Base-by-base conservation (phyloP, 805 yeast species). In the Isabelozyma gotoi region DNA sequence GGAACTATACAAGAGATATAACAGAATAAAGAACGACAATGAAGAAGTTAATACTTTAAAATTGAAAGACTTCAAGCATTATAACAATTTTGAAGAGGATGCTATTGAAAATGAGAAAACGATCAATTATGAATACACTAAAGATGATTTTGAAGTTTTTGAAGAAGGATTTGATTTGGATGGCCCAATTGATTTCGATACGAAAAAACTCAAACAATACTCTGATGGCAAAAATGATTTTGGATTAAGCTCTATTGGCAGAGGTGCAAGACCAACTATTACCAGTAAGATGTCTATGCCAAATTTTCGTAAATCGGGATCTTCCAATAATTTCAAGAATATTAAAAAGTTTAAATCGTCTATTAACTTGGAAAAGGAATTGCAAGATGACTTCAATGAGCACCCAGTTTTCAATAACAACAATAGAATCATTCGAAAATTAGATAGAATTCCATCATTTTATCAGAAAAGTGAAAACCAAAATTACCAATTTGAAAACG, bases 391-490 rank as follows among this genome's bases (percentile, higher is more conserved):
- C 4, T 32, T 32, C n/a, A 40, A 39, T 3, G 59, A 51, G 38
- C 60, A 56, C 24, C 68, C 66, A 1, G 48, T 53, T 2, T 65
- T 66, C 47, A 68, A 68, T 39, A 56, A 58, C 42, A 63, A 61
- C 41, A 63, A 67, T 44, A 59, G 59, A 40, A 58, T 71, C 29
- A 67, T 68, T 20, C 47, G 60, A 29, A 69, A 66, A 46, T 51
- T 71, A 34, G 72, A 68, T 43, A 48, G 76, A 27, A 71, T 71
- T 39, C 76, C 76, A 0, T 68, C 74, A 0, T 71, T 71, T 46
- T 67, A 68, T 46, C 49, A 55, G 38, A 52, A 51, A 21, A 16
- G 29, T 6, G 34, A 21, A 14, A 19, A 11, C 4, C 40, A 37
- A 14, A 24, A 49, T 19, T 53, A 40, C 16, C 42, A 49, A 19